Evolutionary conservation across 139 green algal species (phyloP).

Genomic region (Diplosphaera chodatii): DNA sequence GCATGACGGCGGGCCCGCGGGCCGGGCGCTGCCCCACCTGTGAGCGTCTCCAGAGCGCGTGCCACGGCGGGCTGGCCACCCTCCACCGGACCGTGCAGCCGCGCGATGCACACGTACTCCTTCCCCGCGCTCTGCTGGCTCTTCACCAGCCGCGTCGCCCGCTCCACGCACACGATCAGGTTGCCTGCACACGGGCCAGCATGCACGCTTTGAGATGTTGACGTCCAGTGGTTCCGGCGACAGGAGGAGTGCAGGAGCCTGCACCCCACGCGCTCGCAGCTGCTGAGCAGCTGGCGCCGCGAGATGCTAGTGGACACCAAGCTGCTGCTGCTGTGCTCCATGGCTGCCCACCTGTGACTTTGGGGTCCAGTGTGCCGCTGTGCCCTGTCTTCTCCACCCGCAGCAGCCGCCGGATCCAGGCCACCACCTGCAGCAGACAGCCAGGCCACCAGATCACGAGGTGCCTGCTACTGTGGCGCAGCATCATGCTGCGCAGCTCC

Average conservation of each 20-base stretch:
- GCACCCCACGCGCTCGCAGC: no score
- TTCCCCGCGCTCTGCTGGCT: conserved; percentile 96
- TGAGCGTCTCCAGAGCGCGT: conserved; percentile 58
- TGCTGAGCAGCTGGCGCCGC: no score
- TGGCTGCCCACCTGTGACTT: conserved; percentile 37
- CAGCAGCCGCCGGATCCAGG: conserved; percentile 94
- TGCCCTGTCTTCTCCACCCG: conserved; percentile 98
- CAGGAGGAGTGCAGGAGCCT: no score
- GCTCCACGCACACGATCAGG: conserved; percentile 96
- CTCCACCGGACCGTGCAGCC: conserved; percentile 70
- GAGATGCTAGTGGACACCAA: no score
- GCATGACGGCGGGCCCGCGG: no score
- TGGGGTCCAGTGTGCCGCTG: conserved; percentile 94
- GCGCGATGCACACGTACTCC: conserved; percentile 94
- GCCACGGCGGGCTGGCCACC: conserved; percentile 60
- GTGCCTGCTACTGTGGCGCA: no score
- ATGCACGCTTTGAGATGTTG: no score
- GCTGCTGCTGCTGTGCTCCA: no score
- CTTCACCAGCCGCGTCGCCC: conserved; percentile 97
- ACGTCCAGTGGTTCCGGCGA: no score
- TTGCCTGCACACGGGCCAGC: conserved; percentile 59
- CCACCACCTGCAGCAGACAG: conserved; percentile 58
- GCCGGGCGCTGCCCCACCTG: conserved; percentile 23
- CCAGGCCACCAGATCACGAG: no score
- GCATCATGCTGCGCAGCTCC: no score